A percentile compares a stretch with the other conserved stretches of the same genome.
Conservation (phyloP, 306 rosid genomes). For the Begonia peltatifolia region DNA sequence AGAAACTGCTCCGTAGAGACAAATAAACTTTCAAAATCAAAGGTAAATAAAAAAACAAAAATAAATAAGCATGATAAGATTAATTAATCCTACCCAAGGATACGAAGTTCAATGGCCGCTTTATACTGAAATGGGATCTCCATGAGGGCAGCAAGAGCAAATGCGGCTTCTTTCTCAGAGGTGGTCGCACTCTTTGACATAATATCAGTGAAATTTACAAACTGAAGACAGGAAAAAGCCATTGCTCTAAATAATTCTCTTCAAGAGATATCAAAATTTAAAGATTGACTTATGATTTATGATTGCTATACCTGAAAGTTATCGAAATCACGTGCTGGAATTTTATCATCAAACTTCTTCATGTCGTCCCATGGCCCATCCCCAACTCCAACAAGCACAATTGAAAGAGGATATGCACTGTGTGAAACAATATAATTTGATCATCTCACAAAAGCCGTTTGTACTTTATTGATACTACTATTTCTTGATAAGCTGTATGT, state of each 20-base stretch:
- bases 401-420: slow-evolving; percentile 71
- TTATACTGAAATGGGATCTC: slow-evolving; percentile 85
- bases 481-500: no score
- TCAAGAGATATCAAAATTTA: no score
- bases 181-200: slow-evolving; percentile 26
- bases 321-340: slow-evolving; percentile 69
- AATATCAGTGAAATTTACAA: slow-evolving; percentile 69
- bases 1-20: not conserved
- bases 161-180: slow-evolving; percentile 60
- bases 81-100: slow-evolving; percentile 44
- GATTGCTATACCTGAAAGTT: slow-evolving; percentile 60
- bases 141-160: slow-evolving; percentile 94
- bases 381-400: slow-evolving; percentile 83
- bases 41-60: slow-evolving; percentile 4
- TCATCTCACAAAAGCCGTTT: not conserved
- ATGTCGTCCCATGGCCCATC: slow-evolving; percentile 99
- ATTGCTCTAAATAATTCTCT: no score
- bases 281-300: not conserved
- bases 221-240: slow-evolving; percentile 23
- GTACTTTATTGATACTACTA: not conserved
- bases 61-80: not conserved
- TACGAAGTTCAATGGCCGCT: slow-evolving; percentile 43
- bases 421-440: slow-evolving; percentile 1
- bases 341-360: slow-evolving; percentile 74
- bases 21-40: no score